These are phyloP conservation scores for Dictyostelium brefeldianum DNA, from an alignment of 78 protist genomes.

Conservation along the genomic window DNA sequence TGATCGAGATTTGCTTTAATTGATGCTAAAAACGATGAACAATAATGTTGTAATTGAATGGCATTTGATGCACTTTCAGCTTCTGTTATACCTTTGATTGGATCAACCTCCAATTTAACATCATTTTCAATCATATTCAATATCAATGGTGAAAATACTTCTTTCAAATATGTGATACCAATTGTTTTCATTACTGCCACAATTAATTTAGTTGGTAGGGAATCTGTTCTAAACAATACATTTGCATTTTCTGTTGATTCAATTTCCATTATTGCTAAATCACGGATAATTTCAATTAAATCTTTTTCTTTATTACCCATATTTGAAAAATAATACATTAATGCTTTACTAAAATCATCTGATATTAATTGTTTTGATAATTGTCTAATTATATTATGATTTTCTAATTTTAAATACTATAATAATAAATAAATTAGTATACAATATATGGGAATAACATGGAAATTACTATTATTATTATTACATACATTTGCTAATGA, in stretches of 20 bases:
- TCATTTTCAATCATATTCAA: background rate
- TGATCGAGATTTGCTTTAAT: background rate
- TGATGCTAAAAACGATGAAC: background rate
- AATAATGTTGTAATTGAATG: background rate
- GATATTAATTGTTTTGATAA: slow-evolving; percentile 19
- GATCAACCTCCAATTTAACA: slow-evolving; percentile 18
- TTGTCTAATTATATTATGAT: background rate
- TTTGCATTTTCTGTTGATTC: slow-evolving; percentile 4
- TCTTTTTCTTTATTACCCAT: background rate
- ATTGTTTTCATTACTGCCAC: slow-evolving; percentile 1
- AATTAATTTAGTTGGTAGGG: slow-evolving; percentile 19
- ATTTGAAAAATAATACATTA: slow-evolving; percentile 4
- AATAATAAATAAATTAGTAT: background rate
- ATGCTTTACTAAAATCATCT: slow-evolving; percentile 42
- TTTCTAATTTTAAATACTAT: background rate
- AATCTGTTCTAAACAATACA: slow-evolving; percentile 35
- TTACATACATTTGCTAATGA: slow-evolving; percentile 14
- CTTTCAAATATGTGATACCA: slow-evolving; percentile 11
- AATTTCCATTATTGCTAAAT: slow-evolving; percentile 28
- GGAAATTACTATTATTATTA: background rate
- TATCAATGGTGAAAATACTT: background rate
- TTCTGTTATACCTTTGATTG: slow-evolving; percentile 28
- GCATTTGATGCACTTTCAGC: background rate
- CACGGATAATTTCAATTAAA: background rate
- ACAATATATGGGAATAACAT: too few relatives aligned